These are phyloP conservation scores for Straminergon stramineum DNA, from an alignment of 225 moss, liverwort and hornwort species.

Conservation along the genomic window DNA sequence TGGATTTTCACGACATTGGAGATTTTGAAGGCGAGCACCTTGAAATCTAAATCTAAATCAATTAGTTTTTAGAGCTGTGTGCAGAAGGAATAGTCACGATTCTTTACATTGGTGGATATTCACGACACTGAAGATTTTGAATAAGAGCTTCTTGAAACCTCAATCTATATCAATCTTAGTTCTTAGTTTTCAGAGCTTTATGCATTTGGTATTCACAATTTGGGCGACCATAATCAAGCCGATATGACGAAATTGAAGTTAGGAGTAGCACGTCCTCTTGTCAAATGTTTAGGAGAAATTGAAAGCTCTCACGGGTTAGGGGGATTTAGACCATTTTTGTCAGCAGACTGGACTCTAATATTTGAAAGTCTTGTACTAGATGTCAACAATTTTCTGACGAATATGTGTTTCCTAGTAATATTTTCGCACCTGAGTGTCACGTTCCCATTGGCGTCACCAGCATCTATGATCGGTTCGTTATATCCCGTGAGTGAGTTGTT, in stretches of 20 bases:
- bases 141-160: background rate
- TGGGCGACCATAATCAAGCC: background rate
- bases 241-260: background rate
- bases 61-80: background rate
- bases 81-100: background rate
- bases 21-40: background rate
- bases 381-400: background rate
- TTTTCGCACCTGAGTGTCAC: slow-evolving; percentile 17
- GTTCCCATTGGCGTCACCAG: slow-evolving; percentile 9
- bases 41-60: background rate
- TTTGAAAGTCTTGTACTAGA: background rate
- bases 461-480: background rate
- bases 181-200: background rate
- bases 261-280: background rate
- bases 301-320: background rate
- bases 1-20: background rate
- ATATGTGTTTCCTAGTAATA: background rate
- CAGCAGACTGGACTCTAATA: background rate
- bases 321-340: background rate
- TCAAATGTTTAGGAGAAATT: background rate
- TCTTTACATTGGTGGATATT: background rate
- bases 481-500: slow-evolving; percentile 32
- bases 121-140: background rate
- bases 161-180: background rate
- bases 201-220: background rate